These are phyloP conservation scores for Oldenlandia corymbosa DNA, from an alignment of 257 asterid genomes.

Conservation along the genomic window DNA sequence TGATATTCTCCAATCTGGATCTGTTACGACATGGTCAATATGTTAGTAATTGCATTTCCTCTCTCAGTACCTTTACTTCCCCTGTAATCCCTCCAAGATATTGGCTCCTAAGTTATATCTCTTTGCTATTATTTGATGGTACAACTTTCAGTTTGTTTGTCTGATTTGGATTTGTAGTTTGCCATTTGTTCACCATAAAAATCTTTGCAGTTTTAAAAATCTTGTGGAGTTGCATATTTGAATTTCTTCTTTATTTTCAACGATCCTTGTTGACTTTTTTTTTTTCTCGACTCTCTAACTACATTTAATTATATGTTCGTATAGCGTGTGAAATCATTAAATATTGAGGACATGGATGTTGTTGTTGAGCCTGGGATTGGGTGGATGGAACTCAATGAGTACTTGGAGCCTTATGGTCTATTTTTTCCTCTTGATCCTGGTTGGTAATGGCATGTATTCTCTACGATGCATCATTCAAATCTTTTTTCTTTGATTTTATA, in stretches of 20 bases:
- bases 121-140: not conserved
- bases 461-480: not conserved
- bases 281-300: conserved; percentile 32
- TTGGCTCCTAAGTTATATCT: not conserved
- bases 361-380: conserved; percentile 99
- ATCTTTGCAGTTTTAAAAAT: not conserved
- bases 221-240: not conserved
- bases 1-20: not conserved
- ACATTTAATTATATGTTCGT: conserved; percentile 18
- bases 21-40: not conserved
- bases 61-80: not conserved
- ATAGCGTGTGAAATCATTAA: conserved; percentile 67
- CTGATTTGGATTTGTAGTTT: not conserved
- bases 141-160: not conserved
- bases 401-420: conserved; percentile 87
- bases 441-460: conserved; percentile 22
- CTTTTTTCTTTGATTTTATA: conserved; percentile 1
- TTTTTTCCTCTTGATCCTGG: conserved; percentile 99
- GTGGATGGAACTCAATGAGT: conserved; percentile 96
- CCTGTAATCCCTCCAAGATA: not conserved
- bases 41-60: not conserved
- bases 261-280: no score
- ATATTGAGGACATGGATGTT: conserved; percentile 92
- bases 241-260: not conserved
- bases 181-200: not conserved